Evolutionary conservation across 371 early-diverging fungal species (phyloP).

Genomic region (Apophysomyces variabilis): DNA sequence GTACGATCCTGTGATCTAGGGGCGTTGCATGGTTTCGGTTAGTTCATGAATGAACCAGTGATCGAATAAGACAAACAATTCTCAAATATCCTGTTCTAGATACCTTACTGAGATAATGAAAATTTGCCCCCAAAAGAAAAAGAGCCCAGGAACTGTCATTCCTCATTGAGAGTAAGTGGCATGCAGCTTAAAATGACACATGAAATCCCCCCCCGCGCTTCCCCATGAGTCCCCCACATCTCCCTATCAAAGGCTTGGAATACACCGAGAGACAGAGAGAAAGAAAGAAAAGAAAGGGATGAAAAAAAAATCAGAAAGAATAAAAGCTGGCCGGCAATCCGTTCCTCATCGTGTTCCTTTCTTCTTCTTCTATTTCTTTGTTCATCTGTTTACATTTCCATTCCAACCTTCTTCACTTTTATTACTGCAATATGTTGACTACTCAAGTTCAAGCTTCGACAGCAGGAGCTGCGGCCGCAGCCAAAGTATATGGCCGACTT

Average conservation of each 20-base stretch:
- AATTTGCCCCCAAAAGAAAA: not conserved
- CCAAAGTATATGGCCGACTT: not conserved
- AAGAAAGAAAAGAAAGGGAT: not conserved
- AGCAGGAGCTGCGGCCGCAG: not conserved
- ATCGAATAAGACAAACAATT: not conserved
- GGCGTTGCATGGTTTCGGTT: conserved; percentile 1
- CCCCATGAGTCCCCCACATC: conserved; percentile 1
- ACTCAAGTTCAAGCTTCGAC: conserved; percentile 5
- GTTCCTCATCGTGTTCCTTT: not conserved
- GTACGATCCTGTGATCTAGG: not conserved
- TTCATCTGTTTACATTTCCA: not conserved
- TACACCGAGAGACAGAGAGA: too few relatives aligned
- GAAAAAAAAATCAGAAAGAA: not conserved
- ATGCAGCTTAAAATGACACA: not conserved
- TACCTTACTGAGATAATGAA: conserved; percentile 2
- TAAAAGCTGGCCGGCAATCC: not conserved
- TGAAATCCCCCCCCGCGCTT: not conserved
- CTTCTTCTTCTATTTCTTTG: not conserved
- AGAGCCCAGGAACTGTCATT: too few relatives aligned
- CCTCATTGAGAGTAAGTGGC: too few relatives aligned
- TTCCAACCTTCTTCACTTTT: not conserved
- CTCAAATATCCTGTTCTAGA: conserved; percentile 1
- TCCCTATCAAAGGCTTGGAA: not conserved
- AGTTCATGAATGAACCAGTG: not conserved
- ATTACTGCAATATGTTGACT: not conserved